Evolutionary conservation across 306 rosid genomes (phyloP).

Genomic region (Morella rubra): DNA sequence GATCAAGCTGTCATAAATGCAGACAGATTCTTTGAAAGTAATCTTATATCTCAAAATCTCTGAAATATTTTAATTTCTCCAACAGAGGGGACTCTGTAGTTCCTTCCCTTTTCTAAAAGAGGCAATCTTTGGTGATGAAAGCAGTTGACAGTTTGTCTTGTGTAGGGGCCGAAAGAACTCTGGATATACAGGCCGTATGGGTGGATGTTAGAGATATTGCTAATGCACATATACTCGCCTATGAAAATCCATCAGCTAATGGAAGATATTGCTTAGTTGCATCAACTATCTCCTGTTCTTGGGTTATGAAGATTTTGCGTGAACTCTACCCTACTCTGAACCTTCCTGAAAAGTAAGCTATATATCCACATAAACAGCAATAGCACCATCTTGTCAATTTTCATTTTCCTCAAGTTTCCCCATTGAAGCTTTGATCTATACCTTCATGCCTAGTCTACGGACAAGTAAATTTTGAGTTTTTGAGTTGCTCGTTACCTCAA

Average conservation of each 20-base stretch:
- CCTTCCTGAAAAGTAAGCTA: constrained; percentile 59
- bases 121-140: not conserved
- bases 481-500: too few species aligned
- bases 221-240: constrained; percentile 42
- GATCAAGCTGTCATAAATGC: too few species aligned
- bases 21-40: too few species aligned
- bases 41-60: not conserved
- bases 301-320: constrained; percentile 44
- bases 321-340: constrained; percentile 54
- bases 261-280: constrained; percentile 39
- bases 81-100: not conserved
- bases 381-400: too few species aligned
- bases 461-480: too few species aligned
- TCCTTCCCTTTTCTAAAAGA: not conserved
- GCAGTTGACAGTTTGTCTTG: not conserved
- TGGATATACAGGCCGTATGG: not conserved
- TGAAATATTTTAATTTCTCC: not conserved
- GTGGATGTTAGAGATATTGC: constrained; percentile 34
- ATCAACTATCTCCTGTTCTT: constrained; percentile 53
- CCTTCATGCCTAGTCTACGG: not conserved
- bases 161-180: constrained; percentile 2
- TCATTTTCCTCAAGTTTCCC: not conserved
- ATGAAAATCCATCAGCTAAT: constrained; percentile 55
- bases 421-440: not conserved
- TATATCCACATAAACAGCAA: too few species aligned